Evolutionary conservation across 169 alveolate genomes (phyloP).

Genomic region (Cryptosporidium canis): DNA sequence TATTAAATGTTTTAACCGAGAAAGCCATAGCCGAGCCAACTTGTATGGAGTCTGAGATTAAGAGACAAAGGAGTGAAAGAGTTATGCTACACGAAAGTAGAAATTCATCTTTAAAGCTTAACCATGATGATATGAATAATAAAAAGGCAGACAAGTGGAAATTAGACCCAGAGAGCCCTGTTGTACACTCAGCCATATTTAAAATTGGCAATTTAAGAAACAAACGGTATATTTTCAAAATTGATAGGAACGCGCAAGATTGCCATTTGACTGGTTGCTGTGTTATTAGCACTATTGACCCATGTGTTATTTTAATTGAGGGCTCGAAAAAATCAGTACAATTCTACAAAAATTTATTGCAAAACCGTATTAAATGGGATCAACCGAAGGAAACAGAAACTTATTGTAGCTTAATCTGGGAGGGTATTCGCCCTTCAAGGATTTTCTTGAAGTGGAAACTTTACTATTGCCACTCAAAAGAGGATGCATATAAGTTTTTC

Average conservation of each 20-base stretch:
- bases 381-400: constrained; percentile 34
- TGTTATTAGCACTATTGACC: constrained; percentile 79
- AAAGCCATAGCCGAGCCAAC: constrained; percentile 89
- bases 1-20: constrained; percentile 84
- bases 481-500: constrained; percentile 55
- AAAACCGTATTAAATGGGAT: constrained; percentile 84
- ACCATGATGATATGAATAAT: constrained; percentile 82
- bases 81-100: constrained; percentile 83
- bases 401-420: constrained; percentile 46
- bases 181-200: constrained; percentile 62
- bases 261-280: constrained; percentile 90
- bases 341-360: constrained; percentile 79
- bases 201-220: constrained; percentile 42
- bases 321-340: constrained; percentile 80
- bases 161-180: constrained; percentile 68
- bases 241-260: constrained; percentile 90
- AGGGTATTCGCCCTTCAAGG: constrained; percentile 23
- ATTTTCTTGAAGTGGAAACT: constrained; percentile 23
- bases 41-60: constrained; percentile 83
- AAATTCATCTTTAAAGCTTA: constrained; percentile 83
- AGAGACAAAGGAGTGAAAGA: constrained; percentile 88
- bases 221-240: constrained; percentile 74
- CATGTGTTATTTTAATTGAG: constrained; percentile 78
- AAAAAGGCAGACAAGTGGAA: constrained; percentile 88
- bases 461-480: constrained; percentile 50